A percentile compares a stretch with the other conserved stretches of the same genome.
Evolutionary conservation across 352 stramenopile species (phyloP).

Genomic region (Sclerospora graminicola): DNA sequence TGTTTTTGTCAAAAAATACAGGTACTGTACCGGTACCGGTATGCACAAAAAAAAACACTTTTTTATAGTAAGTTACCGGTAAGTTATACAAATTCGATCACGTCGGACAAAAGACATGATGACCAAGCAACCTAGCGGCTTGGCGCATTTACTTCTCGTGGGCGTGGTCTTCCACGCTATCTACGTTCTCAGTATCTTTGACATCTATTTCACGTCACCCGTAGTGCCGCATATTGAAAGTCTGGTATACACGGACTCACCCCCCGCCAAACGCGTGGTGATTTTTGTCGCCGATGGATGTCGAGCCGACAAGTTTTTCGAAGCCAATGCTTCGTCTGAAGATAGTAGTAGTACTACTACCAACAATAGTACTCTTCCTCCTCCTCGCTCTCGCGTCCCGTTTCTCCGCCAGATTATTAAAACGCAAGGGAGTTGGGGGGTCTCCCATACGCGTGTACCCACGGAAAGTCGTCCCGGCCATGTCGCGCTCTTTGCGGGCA

Average conservation of each 20-base stretch:
- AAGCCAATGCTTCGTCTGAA: no score
- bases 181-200: constrained; percentile 86
- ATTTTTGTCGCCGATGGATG: constrained; percentile 81
- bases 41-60: no score
- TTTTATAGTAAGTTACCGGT: no score
- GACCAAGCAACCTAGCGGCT: no score
- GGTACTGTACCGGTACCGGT: no score
- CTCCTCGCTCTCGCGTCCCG: constrained; percentile 33
- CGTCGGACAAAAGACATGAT: no score
- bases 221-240: constrained; percentile 61
- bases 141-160: constrained; percentile 40
- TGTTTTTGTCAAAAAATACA: no score
- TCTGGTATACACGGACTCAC: constrained; percentile 24
- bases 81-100: no score
- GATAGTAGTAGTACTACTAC: no score
- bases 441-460: constrained; percentile 82
- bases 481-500: constrained; percentile 77
- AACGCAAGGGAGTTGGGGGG: constrained; percentile 51
- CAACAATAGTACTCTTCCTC: no score
- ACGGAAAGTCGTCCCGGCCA: constrained; percentile 77
- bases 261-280: constrained; percentile 55
- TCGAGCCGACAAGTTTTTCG: constrained; percentile 78
- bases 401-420: constrained; percentile 59
- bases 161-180: constrained; percentile 70
- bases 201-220: constrained; percentile 86